phyloP scores from a whole-genome alignment of 2,329 filamentous ascomycete genomes.

The Trichothecium sympodiale region DNA sequence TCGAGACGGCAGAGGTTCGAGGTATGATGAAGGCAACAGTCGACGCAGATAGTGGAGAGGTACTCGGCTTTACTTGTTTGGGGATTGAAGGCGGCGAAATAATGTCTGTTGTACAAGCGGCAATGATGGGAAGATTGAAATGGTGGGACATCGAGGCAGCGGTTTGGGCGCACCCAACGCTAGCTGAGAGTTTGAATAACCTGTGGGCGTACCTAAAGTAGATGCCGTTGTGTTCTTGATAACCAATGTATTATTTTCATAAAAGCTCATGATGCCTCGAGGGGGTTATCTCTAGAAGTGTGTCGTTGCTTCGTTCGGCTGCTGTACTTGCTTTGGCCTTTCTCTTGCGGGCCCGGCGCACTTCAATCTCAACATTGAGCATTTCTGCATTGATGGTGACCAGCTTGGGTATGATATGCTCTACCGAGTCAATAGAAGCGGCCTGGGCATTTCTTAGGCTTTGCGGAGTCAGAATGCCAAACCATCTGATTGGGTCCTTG shows the following conservation, averaged over 20 bases:
- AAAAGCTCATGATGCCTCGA: neutral
- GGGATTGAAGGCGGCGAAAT: constrained; percentile 40
- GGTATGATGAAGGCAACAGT: constrained; percentile 42
- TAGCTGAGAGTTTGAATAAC: constrained; percentile 40
- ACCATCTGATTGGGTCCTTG: constrained; percentile 48
- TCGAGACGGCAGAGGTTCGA: constrained; percentile 39
- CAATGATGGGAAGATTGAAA: constrained; percentile 35
- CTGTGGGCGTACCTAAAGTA: constrained; percentile 28
- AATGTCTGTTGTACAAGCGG: constrained; percentile 41
- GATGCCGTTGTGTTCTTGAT: too few relatives aligned
- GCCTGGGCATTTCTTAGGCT: constrained; percentile 47
- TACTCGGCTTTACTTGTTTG: constrained; percentile 40
- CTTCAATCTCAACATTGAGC: constrained; percentile 54
- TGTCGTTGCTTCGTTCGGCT: constrained; percentile 1
- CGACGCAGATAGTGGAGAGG: constrained; percentile 33
- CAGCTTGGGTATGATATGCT: constrained; percentile 45
- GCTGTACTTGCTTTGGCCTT: constrained; percentile 32
- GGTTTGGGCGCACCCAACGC: constrained; percentile 37
- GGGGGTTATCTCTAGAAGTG: neutral
- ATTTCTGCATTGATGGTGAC: constrained; percentile 49
- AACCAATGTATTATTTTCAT: neutral
- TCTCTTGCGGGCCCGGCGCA: constrained; percentile 49
- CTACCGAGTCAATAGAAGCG: constrained; percentile 44
- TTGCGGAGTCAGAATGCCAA: constrained; percentile 41
- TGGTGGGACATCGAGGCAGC: constrained; percentile 33